A percentile compares a stretch with the other conserved stretches of the same genome.
These are phyloP conservation scores for Galeopsis tetrahit DNA, from an alignment of 257 asterid genomes.

Conservation along the genomic window DNA sequence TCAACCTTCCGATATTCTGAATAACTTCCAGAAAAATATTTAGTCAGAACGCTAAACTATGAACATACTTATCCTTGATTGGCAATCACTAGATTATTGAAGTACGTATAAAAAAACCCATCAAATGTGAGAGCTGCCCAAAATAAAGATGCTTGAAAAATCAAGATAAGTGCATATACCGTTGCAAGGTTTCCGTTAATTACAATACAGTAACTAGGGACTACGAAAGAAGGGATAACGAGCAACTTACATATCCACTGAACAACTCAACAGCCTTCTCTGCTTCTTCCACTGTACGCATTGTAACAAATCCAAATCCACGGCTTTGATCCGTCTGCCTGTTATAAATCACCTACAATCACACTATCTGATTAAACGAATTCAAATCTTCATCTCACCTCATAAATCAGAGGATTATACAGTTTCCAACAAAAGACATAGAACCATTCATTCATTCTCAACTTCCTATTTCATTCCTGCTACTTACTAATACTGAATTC, in stretches of 20 bases:
- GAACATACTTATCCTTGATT: neutral
- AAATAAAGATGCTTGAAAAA: neutral
- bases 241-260: conserved; percentile 64
- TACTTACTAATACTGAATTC: neutral
- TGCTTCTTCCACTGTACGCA: conserved; percentile 87
- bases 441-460: neutral
- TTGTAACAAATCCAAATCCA: conserved; percentile 88
- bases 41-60: neutral
- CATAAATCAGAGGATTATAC: neutral
- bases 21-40: neutral
- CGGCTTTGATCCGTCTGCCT: conserved; percentile 88
- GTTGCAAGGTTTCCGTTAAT: neutral
- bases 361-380: conserved; percentile 20
- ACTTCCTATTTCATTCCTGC: neutral
- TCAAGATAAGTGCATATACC: neutral
- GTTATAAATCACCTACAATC: conserved; percentile 72
- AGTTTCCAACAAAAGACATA: neutral
- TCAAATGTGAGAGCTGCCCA: neutral
- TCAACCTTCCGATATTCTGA: no score
- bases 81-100: neutral
- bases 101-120: neutral
- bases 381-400: neutral
- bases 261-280: conserved; percentile 80
- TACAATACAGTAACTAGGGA: neutral
- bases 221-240: neutral